phyloP scores from a whole-genome alignment of 805 yeast species.

The Yamadazyma takamatsuzukensis region DNA sequence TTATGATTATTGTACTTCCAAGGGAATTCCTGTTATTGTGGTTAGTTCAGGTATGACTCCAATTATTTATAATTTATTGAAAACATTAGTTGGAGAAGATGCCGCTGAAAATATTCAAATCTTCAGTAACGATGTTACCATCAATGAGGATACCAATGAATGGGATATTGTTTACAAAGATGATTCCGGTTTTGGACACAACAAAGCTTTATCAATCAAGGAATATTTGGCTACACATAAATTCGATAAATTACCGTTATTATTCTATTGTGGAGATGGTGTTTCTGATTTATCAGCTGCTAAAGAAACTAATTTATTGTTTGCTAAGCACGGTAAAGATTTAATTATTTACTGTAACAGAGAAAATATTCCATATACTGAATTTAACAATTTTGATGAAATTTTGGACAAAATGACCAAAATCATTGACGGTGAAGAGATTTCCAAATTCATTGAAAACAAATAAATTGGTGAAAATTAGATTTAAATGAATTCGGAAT shows the following conservation, averaged over 20 bases:
- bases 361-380: slow-evolving; percentile 79
- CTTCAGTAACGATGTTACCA: slow-evolving; percentile 71
- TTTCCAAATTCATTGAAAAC: slow-evolving; percentile 23
- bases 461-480: too few species aligned
- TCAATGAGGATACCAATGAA: slow-evolving; percentile 42
- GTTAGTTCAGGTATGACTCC: slow-evolving; percentile 95
- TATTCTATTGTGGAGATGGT: slow-evolving; percentile 97
- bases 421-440: slow-evolving; percentile 41
- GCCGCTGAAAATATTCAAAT: slow-evolving; percentile 71
- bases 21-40: slow-evolving; percentile 78
- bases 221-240: slow-evolving; percentile 34
- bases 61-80: slow-evolving; percentile 73
- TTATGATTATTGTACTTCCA: slow-evolving; percentile 70
- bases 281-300: slow-evolving; percentile 95
- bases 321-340: slow-evolving; percentile 92
- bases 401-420: slow-evolving; percentile 60
- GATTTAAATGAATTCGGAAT: too few species aligned
- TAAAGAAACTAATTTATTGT: slow-evolving; percentile 85
- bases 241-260: slow-evolving; percentile 45
- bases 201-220: slow-evolving; percentile 79
- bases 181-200: slow-evolving; percentile 89
- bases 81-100: slow-evolving; percentile 71
- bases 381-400: slow-evolving; percentile 72
- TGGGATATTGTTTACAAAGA: slow-evolving; percentile 90
- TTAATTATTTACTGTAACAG: slow-evolving; percentile 78